Evolutionary conservation across 2,329 filamentous ascomycete genomes (phyloP), one percentile per base, ranked within the genome.

Genomic region (Aquanectria penicillioides): DNA sequence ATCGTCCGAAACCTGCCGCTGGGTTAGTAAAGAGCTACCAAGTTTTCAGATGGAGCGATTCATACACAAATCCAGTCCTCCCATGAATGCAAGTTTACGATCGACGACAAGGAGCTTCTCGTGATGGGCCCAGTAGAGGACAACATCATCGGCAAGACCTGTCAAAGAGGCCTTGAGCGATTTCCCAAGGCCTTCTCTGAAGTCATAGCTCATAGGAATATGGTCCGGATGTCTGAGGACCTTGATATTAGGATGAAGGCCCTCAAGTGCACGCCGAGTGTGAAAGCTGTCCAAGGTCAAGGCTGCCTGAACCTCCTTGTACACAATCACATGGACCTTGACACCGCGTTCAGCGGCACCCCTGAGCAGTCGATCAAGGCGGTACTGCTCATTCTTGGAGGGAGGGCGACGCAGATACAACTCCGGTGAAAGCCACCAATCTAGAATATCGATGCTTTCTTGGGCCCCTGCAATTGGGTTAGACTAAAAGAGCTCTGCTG

Each of bases 181-280:
- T 51, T 88, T 85, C 46, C 90, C 85, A 61, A 97, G 86, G 20
- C 94, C 81, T 0, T 86, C 84, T 33, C 86, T 81, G 17, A 94
- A 70, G 26, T 87, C 89, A 62, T 91, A 85, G 43, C 86, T 86
- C 66, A 90, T 91, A 2, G 92, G 92, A 5, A 89, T 75, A 78
- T 97, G 94, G 69, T 97, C 94, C 3, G 94, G 94, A 73, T 97
- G 93, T 17, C 94, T 84, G 75, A 97, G 96, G 10, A 97, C 93
- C 38, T 87, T 85, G 74, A 97, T 95, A 70, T 97, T 97, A 8
- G 87, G 87, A 70, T 95, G 92, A 29, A 94, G 81, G 7, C 78
- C 83, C 72, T 97, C 92, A 25, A 97, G 80, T 36, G 84, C 82
- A 70, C 92, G 87, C 71, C 94, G 95, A 5, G 93, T 97, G 71